Base-by-base conservation (phyloP, 306 rosid genomes). In the Amphicarpaea edgeworthii region DNA sequence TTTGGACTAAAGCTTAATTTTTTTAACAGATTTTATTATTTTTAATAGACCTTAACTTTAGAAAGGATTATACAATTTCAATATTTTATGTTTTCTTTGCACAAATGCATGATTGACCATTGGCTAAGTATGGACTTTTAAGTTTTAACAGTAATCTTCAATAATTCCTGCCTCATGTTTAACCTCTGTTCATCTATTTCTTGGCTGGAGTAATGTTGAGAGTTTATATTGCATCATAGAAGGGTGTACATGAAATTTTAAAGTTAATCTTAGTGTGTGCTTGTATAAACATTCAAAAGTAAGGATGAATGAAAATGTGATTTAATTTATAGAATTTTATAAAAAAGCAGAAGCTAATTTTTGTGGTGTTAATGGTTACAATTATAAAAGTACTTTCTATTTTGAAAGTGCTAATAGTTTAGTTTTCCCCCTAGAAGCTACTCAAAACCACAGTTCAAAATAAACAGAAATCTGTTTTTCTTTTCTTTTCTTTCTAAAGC, bases 1-100 rank as follows among this genome's bases (percentile, higher is more conserved):
- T 67, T 32, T 58, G 5, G 37, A 47, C 49, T 69, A 20, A 70
- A 47, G 54, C 68, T 71, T 12, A 26, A 57, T 30, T 60, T 10
- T 23, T 17, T 54, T 15, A 30, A 30, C 1, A 20, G 43, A 40
- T 54, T 21, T 57, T 41, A 40, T 54, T 21, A 45, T 41, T 41
- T 11, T 41, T 11, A 41, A 41, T 30, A 32, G 67, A 60, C 69
- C 14, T 65, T 2, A 19, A 32, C 49, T 43, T 41, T 6, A 14
- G 10, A 62, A 8, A 8, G 32, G n/a, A 34, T 12, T 75, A 9
- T 32, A 26, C 46, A 20, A 5, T 61, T 62, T 32, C 30, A n/a
- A 28, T 20, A 37, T 38, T 47, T 21, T 69, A 8, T 43, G 21
- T 45, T 54, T 61, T 57, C 17, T 63, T 12, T 63, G 49, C 20